Base-by-base conservation (phyloP, 805 yeast genomes). In the Martiniozyma abietophila region DNA sequence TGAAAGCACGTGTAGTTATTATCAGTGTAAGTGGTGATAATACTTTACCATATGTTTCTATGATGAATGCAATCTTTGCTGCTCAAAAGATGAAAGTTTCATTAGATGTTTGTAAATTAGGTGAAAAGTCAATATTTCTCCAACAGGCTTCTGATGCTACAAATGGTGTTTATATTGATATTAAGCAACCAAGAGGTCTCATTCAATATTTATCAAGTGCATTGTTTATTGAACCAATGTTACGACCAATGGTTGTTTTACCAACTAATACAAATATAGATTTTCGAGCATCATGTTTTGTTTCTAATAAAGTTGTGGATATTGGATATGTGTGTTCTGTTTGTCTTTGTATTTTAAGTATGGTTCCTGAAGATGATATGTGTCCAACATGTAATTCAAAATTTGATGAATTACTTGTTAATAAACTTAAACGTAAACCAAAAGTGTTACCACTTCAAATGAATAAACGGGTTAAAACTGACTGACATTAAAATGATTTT, bases 101-200 rank as follows among this genome's bases (percentile, higher is more conserved):
- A 2, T 76, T 92, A 16, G 97, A 92, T 55, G 88, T 88, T 9
- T 89, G 94, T 40, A 86, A 88, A 49, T 61, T 92, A 19, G 80
- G 80, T 1, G 45, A 50, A 7, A 74, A 74, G 42, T 76, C 94
- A 1, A 81, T 94, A 3, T 89, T 86, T 52, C 61, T 92, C 40
- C 97, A 92, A 53, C 98, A 92, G 53, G 96, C 97, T 0, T 73
- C 94, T 0, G 98, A 92, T 59, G 85, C 95, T 7, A 89, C 98
- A 0, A 74, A 78, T 45, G 99, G 99, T 3, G 76, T 86, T 2
- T 92, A 89, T 51, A 63, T 89, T 38, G 67, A 64, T 37, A 68
- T 89, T 16, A 67, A 67, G 3, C 70, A 77, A 37, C 80, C 89
- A 1, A 59, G 64, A 28, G 97, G 96, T 0, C 59, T 92, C 27